Base-by-base conservation (phyloP, 2,329 filamentous ascomycete genomes). In the Graphilbum fragrans region DNA sequence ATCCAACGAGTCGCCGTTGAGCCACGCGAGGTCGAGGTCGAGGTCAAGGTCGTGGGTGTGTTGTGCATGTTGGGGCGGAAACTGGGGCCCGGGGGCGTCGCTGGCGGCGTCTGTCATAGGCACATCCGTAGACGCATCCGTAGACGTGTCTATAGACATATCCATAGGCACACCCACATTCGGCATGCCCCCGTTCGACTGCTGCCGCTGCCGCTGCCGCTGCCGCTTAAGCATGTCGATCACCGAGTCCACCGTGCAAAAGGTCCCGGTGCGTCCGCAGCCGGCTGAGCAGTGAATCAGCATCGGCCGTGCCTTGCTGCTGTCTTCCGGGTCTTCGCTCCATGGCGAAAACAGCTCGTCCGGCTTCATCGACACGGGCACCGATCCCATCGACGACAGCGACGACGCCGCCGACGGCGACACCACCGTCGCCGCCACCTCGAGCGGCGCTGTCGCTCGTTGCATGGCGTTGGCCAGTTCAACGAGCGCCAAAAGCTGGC, bases 151-250 rank as follows among this genome's bases (percentile, higher is more conserved):
- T n/a, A n/a, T n/a, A n/a, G n/a, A n/a, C n/a, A n/a, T n/a, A n/a
- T n/a, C n/a, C n/a, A n/a, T n/a, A n/a, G n/a, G n/a, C n/a, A n/a
- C n/a, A n/a, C n/a, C n/a, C n/a, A n/a, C n/a, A n/a, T n/a, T n/a
- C n/a, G n/a, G n/a, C n/a, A n/a, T n/a, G n/a, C 11, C 4, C 19
- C 23, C 8, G 12, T n/a, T 31, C 21, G 19, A 3, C 29, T 31
- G 29, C 8, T 16, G 29, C 6, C 29, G 29, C 59, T 94, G 87
- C n/a, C 85, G 29, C 8, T 16, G 29, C 6, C 29, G 29, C 59
- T 94, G 87, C n/a, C 85, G 78, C 64, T 94, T 94, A 45, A 98
- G 65, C 84, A 95, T 94, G 60, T 95, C 88, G 43, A 96, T 81
- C 9, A 96, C 92, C 32, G 82, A 90, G 58, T 96, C 92, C 16